Conservation (phyloP, 495 filamentous ascomycete species). For the Thozetella sp. region DNA sequence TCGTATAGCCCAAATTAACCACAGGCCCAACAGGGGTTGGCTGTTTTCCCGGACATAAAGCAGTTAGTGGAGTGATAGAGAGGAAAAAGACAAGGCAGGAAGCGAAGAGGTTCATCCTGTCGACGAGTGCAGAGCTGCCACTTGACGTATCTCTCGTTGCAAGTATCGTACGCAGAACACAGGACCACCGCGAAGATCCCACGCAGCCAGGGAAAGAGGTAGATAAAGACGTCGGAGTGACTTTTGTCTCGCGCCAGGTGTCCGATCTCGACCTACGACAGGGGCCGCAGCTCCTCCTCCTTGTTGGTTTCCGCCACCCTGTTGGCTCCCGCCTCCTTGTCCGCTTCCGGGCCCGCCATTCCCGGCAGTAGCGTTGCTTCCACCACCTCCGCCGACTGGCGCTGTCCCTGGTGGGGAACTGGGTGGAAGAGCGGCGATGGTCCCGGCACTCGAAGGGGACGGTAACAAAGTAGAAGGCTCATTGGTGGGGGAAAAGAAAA, state of each 20-base stretch:
- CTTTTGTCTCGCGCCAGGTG: background rate
- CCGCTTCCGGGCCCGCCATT: background rate
- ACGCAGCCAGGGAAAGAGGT: background rate
- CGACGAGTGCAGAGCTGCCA: background rate
- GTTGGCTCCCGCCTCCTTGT: background rate
- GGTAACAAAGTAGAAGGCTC: no score
- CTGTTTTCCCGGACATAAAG: background rate
- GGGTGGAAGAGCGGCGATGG: background rate
- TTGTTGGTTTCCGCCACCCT: no score
- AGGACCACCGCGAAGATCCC: background rate
- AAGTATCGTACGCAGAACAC: background rate
- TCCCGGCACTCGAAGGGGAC: background rate
- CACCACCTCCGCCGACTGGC: background rate
- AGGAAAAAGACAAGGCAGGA: background rate
- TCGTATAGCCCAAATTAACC: conserved; percentile 44
- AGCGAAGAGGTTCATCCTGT: background rate
- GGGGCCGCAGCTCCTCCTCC: background rate
- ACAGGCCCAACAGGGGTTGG: background rate
- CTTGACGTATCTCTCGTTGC: background rate
- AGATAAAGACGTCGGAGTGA: background rate
- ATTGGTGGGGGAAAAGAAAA: no score
- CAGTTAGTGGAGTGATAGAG: background rate
- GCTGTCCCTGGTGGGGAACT: background rate
- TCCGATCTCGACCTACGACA: background rate
- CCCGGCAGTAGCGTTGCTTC: no score